phyloP scores from a whole-genome alignment of 164 flowering plant species.

The Vitis rupestris region DNA sequence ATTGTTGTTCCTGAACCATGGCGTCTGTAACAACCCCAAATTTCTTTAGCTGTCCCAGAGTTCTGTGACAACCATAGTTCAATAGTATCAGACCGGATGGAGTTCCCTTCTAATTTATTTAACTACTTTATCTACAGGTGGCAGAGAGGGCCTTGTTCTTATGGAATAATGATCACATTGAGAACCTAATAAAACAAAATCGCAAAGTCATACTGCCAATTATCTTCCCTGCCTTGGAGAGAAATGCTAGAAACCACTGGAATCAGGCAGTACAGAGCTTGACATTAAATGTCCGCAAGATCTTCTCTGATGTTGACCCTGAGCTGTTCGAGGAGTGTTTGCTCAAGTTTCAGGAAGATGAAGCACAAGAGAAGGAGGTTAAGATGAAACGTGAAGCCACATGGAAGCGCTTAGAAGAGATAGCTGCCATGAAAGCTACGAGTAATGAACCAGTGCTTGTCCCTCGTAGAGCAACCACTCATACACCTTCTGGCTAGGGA shows the following conservation, averaged over 20 bases:
- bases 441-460: slow-evolving; percentile 53
- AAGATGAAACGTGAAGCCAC: slow-evolving; percentile 46
- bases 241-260: slow-evolving; percentile 69
- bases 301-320: slow-evolving; percentile 65
- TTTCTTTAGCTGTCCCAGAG: too few species aligned
- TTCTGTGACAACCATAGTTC: too few species aligned
- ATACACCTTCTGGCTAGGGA: slow-evolving; percentile 21
- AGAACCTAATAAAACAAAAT: slow-evolving; percentile 63
- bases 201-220: slow-evolving; percentile 65
- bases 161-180: slow-evolving; percentile 83
- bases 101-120: too few species aligned
- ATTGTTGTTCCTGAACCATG: too few species aligned
- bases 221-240: slow-evolving; percentile 73
- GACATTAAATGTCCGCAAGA: slow-evolving; percentile 70
- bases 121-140: slow-evolving; percentile 42
- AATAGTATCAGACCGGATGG: too few species aligned
- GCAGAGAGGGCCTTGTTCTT: slow-evolving; percentile 81
- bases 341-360: slow-evolving; percentile 61
- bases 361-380: slow-evolving; percentile 42
- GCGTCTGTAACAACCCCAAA: too few species aligned
- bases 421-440: slow-evolving; percentile 53
- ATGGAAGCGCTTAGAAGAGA: slow-evolving; percentile 74
- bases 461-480: slow-evolving; percentile 17
- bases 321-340: slow-evolving; percentile 71
- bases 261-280: slow-evolving; percentile 79